These are phyloP conservation scores for Claviceps sp. DNA, from an alignment of 2,329 filamentous ascomycete genomes.

Conservation along the genomic window DNA sequence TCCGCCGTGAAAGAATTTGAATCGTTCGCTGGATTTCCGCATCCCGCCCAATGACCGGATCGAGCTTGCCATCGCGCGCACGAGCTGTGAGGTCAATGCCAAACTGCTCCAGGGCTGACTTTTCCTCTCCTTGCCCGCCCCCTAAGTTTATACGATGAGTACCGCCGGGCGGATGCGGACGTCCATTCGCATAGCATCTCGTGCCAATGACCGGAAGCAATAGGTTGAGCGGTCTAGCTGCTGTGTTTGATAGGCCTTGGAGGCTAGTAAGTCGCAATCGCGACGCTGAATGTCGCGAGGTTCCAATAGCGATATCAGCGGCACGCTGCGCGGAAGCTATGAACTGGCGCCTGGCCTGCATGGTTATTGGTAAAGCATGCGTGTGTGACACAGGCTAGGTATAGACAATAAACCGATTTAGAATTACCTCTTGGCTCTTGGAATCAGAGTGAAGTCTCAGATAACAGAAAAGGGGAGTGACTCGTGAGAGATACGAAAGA, in stretches of 20 bases:
- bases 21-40: constrained; percentile 87
- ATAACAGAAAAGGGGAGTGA: no score
- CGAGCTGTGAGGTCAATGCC: constrained; percentile 79
- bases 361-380: constrained; percentile 13
- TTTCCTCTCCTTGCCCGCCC: constrained; percentile 54
- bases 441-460: no score
- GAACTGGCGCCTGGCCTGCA: constrained; percentile 30
- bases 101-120: constrained; percentile 80
- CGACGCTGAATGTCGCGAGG: constrained; percentile 12
- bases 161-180: constrained; percentile 77
- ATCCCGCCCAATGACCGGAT: constrained; percentile 90
- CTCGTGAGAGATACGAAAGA: no score
- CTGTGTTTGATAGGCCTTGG: constrained; percentile 11
- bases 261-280: constrained; percentile 12
- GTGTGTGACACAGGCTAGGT: not conserved
- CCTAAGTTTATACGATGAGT: constrained; percentile 90
- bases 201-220: constrained; percentile 26
- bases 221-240: constrained; percentile 11
- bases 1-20: constrained; percentile 80
- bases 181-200: constrained; percentile 53
- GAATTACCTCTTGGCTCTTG: no score
- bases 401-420: no score
- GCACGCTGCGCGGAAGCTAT: constrained; percentile 24
- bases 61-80: constrained; percentile 79
- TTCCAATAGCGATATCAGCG: constrained; percentile 18